Evolutionary conservation across 192 early-diverging fungal genomes (phyloP).

Genomic region (Podila epicladia): DNA sequence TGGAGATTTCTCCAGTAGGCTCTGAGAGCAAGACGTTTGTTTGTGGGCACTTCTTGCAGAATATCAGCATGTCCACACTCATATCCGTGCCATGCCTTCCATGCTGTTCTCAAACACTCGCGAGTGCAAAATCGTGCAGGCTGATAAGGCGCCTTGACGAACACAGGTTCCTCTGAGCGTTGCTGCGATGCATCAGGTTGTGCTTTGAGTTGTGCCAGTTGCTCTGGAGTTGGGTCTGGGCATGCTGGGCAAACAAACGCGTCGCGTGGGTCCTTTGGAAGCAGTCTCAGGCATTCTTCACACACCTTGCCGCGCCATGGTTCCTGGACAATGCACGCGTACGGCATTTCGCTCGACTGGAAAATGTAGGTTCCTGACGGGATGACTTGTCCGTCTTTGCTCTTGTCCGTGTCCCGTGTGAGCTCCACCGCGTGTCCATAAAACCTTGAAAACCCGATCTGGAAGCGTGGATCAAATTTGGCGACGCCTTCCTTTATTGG

Average conservation of each 20-base stretch:
- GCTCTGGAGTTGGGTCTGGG: background rate
- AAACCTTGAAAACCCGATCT: conserved; percentile 26
- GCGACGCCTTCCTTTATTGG: background rate
- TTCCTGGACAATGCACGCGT: conserved; percentile 25
- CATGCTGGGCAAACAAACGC: conserved; percentile 9
- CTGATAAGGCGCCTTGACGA: background rate
- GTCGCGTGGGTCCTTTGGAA: background rate
- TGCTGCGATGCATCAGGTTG: background rate
- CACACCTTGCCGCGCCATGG: conserved; percentile 34
- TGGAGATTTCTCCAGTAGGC: conserved; percentile 29
- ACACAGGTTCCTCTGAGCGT: background rate
- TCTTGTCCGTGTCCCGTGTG: too few relatives aligned
- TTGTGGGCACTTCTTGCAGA: conserved; percentile 7
- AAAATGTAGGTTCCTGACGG: conserved; percentile 33
- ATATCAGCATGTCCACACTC: conserved; percentile 15
- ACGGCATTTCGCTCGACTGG: conserved; percentile 30
- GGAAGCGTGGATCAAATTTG: conserved; percentile 15
- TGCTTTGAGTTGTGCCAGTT: background rate
- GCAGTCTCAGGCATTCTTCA: conserved; percentile 24
- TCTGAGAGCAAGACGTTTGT: conserved; percentile 21
- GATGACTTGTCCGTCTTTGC: background rate
- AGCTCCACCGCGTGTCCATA: conserved; percentile 29
- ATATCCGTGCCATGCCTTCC: conserved; percentile 37
- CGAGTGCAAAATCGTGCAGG: conserved; percentile 27
- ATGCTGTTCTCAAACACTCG: conserved; percentile 17